Evolutionary conservation across 495 filamentous ascomycete species (phyloP).

Genomic region (Parachaetomium inaequale): DNA sequence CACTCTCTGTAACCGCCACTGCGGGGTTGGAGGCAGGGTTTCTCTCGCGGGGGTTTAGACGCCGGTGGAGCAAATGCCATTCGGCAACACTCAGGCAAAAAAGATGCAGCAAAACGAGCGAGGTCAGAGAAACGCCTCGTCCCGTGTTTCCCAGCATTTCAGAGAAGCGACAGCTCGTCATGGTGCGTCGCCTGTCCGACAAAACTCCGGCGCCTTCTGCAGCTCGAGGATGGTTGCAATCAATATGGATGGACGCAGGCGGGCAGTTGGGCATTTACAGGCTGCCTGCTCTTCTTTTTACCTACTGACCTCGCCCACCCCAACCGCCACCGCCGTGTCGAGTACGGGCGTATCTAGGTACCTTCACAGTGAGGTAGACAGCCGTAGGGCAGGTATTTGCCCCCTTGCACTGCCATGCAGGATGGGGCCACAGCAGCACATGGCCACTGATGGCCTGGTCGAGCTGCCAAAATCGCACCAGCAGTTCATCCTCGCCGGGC

Average conservation of each 20-base stretch:
- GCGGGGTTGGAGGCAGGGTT: neutral
- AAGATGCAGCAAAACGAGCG: neutral
- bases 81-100: neutral
- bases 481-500: neutral
- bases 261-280: neutral
- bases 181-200: neutral
- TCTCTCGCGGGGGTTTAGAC: neutral
- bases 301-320: too few relatives aligned
- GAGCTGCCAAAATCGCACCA: slow-evolving; percentile 4
- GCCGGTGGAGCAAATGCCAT: neutral
- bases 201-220: neutral
- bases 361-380: too few relatives aligned
- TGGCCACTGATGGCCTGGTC: neutral
- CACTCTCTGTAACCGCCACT: neutral
- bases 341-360: too few relatives aligned
- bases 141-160: neutral
- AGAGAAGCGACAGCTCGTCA: neutral
- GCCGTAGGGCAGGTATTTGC: too few relatives aligned
- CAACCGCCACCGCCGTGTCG: too few relatives aligned
- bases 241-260: neutral
- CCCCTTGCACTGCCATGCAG: neutral
- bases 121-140: neutral
- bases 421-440: neutral
- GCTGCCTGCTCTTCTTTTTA: neutral
- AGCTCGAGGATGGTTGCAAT: neutral